Conservation (phyloP, 169 alveolate species). For the Sarcocystis neurona region DNA sequence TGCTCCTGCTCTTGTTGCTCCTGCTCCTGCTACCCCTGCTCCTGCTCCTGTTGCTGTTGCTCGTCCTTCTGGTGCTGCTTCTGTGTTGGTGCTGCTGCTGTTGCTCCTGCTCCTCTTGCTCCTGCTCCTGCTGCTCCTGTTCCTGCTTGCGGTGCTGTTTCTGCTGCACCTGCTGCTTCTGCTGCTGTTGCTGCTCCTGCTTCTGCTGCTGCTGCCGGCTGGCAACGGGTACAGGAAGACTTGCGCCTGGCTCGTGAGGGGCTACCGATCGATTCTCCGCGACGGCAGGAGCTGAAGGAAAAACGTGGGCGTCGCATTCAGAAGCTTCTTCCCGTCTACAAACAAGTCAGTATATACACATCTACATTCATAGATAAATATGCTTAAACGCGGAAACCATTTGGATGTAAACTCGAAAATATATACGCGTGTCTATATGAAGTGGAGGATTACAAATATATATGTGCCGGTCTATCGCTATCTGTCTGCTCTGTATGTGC, state of each 20-base stretch:
- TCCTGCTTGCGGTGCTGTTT: too few species aligned
- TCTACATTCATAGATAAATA: too few species aligned
- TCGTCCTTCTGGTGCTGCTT: background rate
- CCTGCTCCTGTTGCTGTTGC: background rate
- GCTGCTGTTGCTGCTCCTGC: background rate
- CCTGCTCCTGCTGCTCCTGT: too few species aligned
- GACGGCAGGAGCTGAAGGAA: slow-evolving; percentile 39
- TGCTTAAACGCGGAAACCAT: too few species aligned
- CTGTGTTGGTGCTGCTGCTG: background rate
- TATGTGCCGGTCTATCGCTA: too few species aligned
- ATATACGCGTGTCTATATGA: too few species aligned
- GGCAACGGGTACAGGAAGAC: background rate
- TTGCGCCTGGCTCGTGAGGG: slow-evolving; percentile 8
- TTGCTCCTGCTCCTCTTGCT: too few species aligned
- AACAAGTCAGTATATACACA: slow-evolving; percentile 48
- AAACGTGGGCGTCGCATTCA: slow-evolving; percentile 18
- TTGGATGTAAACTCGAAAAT: too few species aligned
- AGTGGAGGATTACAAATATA: too few species aligned
- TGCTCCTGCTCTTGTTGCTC: too few species aligned
- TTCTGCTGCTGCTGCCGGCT: background rate
- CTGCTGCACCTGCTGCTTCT: too few species aligned
- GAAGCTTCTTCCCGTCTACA: slow-evolving; percentile 60
- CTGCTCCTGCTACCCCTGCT: background rate
- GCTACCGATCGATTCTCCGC: background rate
- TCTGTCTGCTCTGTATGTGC: too few species aligned